Evolutionary conservation across 1,139 yeast genomes (phyloP).

Genomic region (Protomyces arabidopsidicola): DNA sequence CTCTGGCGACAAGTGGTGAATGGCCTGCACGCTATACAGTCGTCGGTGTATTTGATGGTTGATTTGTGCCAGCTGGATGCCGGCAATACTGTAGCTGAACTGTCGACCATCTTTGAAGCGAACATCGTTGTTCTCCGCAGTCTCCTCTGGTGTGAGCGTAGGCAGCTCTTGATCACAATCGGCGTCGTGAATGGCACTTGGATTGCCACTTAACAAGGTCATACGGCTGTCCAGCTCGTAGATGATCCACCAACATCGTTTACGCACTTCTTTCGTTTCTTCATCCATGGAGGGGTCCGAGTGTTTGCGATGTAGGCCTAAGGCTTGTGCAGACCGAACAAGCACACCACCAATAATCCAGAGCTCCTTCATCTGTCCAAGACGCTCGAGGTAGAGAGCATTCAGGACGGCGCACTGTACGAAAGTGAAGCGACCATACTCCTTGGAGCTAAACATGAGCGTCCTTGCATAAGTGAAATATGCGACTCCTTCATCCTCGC

Average conservation of each 20-base stretch:
- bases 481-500: background rate
- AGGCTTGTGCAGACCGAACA: slow-evolving; percentile 56
- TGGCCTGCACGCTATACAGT: slow-evolving; percentile 37
- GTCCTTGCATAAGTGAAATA: slow-evolving; percentile 11
- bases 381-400: slow-evolving; percentile 47
- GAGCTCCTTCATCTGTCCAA: slow-evolving; percentile 44
- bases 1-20: slow-evolving; percentile 17
- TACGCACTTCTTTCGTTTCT: slow-evolving; percentile 42
- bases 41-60: slow-evolving; percentile 37
- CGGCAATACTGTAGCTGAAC: slow-evolving; percentile 4
- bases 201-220: slow-evolving; percentile 56
- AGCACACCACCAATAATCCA: slow-evolving; percentile 49
- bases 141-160: slow-evolving; percentile 1
- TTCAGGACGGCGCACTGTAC: slow-evolving; percentile 51
- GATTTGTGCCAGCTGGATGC: slow-evolving; percentile 24
- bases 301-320: slow-evolving; percentile 59
- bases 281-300: slow-evolving; percentile 37
- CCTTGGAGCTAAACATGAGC: slow-evolving; percentile 36
- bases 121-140: background rate
- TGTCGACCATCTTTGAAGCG: background rate
- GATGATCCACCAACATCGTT: slow-evolving; percentile 55
- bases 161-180: slow-evolving; percentile 40
- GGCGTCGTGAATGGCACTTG: slow-evolving; percentile 52
- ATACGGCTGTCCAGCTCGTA: slow-evolving; percentile 53
- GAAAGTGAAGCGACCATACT: slow-evolving; percentile 47